These are phyloP conservation scores for Sclerotiophoma versabilis DNA, from an alignment of 2,329 filamentous ascomycete genomes.

Conservation along the genomic window DNA sequence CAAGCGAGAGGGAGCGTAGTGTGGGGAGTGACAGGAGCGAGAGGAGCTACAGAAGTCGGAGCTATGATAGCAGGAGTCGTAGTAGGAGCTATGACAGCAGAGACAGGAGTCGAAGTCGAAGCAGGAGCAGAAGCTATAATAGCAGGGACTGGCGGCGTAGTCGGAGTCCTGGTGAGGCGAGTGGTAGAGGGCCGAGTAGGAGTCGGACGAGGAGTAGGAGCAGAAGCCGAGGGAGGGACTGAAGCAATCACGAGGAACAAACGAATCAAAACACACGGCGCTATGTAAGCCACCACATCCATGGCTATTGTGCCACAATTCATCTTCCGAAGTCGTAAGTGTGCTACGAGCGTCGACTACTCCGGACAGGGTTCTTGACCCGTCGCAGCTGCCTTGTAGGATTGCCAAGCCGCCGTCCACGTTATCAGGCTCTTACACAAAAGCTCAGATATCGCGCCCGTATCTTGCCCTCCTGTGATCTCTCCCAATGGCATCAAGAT, in stretches of 20 bases:
- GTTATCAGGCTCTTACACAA: too few relatives aligned
- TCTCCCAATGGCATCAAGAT: too few relatives aligned
- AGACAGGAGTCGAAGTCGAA: constrained; percentile 4
- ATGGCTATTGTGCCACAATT: too few relatives aligned
- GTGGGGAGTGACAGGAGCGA: constrained; percentile 20
- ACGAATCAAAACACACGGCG: background rate
- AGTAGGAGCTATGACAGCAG: constrained; percentile 22
- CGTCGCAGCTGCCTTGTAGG: too few relatives aligned
- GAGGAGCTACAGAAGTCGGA: constrained; percentile 11
- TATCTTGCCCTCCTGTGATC: too few relatives aligned
- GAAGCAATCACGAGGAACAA: background rate
- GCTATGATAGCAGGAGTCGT: constrained; percentile 16
- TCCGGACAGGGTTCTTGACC: too few relatives aligned
- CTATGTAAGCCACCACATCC: too few relatives aligned
- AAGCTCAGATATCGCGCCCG: too few relatives aligned
- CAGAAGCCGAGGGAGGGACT: background rate
- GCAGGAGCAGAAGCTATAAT: constrained; percentile 24
- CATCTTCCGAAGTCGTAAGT: too few relatives aligned
- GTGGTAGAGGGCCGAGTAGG: background rate
- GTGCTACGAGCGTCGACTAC: too few relatives aligned
- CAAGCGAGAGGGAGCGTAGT: constrained; percentile 19
- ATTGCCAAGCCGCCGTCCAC: too few relatives aligned
- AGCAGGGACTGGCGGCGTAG: constrained; percentile 12
- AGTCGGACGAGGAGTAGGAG: constrained; percentile 3
- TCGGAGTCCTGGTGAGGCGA: constrained; percentile 6